Evolutionary conservation across 805 yeast genomes (phyloP), one percentile per base, ranked within the genome.

Genomic region (Starmerella stigmatis): DNA sequence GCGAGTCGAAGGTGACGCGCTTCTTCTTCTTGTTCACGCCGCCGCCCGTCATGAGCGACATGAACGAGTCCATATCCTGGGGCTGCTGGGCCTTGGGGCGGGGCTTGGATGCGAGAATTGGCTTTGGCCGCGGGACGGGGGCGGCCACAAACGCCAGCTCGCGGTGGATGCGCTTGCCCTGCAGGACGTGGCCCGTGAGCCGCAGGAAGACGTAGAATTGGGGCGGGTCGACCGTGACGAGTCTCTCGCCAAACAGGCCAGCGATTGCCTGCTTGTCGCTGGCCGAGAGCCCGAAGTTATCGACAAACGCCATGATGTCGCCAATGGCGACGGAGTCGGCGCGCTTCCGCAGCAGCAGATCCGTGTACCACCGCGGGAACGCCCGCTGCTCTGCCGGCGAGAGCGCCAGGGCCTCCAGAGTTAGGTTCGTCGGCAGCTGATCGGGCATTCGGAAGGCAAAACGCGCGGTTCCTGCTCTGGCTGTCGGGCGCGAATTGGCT

Each of bases 361-460:
- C 88, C 53, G 86, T 81, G 62, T 88, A 89, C 98, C 98, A 89
- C 53, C 96, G 70, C 54, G 89, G 74, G 62, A 89, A 89, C 1
- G 96, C 82, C 56, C 80, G 76, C 11, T 78, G 74, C 62, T 89
- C 98, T 46, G 81, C 82, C 16, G 72, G 71, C 0, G 94, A 74
- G 37, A 89, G 70, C 47, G 85, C 85, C 49, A 63, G 57, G 44
- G 57, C 54, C 48, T 60, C 65, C 15, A 62, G 51, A 16, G 60
- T 38, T 13, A 55, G 39, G 33, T 39, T 43, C 28, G 45, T 35
- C 32, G 55, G 53, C 29, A 53, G 39, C 29, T 42, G 44, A 27
- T 50, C 53, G 40, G 48, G 15, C 49, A 48, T 48, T 12, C n/a
- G 12, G 12, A 39, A 13, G 11, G 20, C 19, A 26, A 20, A 3